phyloP scores from a whole-genome alignment of 306 rosid genomes.

The Lotus japonicus region DNA sequence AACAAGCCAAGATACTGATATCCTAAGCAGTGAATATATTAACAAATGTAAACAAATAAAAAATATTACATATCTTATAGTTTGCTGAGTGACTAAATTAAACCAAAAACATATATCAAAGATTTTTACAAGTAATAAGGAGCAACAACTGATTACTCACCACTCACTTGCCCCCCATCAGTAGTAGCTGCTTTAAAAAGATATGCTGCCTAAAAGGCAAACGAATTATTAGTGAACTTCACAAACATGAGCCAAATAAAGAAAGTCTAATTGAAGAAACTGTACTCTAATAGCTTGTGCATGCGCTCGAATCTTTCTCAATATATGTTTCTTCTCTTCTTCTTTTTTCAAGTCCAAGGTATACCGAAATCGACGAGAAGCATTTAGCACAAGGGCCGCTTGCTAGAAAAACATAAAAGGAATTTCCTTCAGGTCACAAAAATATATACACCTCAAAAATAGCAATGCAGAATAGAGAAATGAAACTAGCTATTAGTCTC shows the following conservation, averaged over 20 bases:
- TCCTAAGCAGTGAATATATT: not conserved
- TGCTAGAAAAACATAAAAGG: constrained; percentile 41
- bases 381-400: constrained; percentile 98
- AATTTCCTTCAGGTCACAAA: not conserved
- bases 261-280: constrained; percentile 17
- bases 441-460: not conserved
- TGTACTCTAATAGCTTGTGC: constrained; percentile 77
- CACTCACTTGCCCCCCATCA: constrained; percentile 24
- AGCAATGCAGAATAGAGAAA: constrained; percentile 7
- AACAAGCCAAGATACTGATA: not conserved
- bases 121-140: constrained; percentile 1
- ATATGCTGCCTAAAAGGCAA: constrained; percentile 69
- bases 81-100: not conserved
- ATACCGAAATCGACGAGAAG: constrained; percentile 99
- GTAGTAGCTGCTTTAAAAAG: constrained; percentile 43
- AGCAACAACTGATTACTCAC: constrained; percentile 37
- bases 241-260: constrained; percentile 2
- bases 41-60: not conserved
- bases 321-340: constrained; percentile 59
- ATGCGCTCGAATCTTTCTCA: constrained; percentile 78
- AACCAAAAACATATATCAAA: not conserved
- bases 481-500: not conserved
- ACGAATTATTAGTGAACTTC: constrained; percentile 16
- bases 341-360: constrained; percentile 95
- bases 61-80: not conserved